phyloP scores from a whole-genome alignment of 192 early-diverging fungal species.

The Entophlyctis luteolus region DNA sequence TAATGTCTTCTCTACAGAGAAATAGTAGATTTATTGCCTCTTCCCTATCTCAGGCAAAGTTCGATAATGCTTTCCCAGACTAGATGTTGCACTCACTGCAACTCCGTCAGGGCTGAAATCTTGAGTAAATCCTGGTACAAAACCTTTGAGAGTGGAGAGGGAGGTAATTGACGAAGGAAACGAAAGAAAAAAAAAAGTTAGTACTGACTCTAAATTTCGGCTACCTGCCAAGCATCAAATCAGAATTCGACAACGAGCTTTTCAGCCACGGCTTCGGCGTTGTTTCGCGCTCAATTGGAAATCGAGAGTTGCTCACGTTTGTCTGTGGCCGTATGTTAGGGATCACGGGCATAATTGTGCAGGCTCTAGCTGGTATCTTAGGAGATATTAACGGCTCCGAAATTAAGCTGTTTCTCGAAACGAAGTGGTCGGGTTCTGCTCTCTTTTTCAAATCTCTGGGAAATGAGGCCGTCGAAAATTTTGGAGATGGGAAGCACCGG shows the following conservation, averaged over 20 bases:
- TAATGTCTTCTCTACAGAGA: too few species aligned
- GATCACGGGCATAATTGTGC: neutral
- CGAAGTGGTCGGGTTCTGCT: neutral
- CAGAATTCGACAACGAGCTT: slow-evolving; percentile 19
- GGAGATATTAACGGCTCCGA: neutral
- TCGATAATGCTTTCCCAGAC: slow-evolving; percentile 15
- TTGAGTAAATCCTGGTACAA: neutral
- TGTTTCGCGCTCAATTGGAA: neutral
- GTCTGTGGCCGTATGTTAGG: slow-evolving; percentile 9
- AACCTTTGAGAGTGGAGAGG: neutral
- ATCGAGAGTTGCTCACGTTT: neutral
- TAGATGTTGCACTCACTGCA: neutral
- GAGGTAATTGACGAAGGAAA: neutral
- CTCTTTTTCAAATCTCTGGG: neutral
- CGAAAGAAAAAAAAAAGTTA: neutral
- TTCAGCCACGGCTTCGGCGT: neutral
- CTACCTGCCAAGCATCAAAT: slow-evolving; percentile 4
- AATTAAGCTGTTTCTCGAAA: neutral
- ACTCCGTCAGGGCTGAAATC: too few species aligned
- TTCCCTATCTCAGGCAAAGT: slow-evolving; percentile 19
- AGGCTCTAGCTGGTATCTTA: neutral
- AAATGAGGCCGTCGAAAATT: slow-evolving; percentile 12
- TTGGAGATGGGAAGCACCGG: neutral
- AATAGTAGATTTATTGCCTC: neutral
- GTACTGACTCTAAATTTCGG: neutral